A percentile compares a stretch with the other conserved stretches of the same genome.
Conservation (phyloP, 257 asterid species). For the Nicotiana benthamiana region DNA sequence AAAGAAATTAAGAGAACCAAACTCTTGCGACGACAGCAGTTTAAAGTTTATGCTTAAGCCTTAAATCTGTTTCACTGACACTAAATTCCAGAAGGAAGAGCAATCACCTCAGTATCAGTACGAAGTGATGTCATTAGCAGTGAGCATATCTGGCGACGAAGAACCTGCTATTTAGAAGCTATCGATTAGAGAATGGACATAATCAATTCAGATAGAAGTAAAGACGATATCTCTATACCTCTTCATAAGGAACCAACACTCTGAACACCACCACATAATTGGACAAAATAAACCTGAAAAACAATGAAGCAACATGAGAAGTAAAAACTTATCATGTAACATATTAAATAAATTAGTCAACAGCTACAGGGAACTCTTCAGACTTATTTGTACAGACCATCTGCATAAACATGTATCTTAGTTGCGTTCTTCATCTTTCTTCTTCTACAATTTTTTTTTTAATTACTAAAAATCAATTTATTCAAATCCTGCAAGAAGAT, state of each 20-base stretch:
- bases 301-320: constrained; percentile 8
- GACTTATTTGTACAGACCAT: not conserved
- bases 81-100: constrained; percentile 11
- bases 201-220: not conserved
- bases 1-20: not conserved
- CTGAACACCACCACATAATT: constrained; percentile 87
- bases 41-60: not conserved
- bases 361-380: not conserved
- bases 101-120: constrained; percentile 80
- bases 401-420: not conserved
- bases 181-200: constrained; percentile 27
- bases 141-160: constrained; percentile 86
- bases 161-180: constrained; percentile 46
- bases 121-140: constrained; percentile 99
- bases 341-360: not conserved
- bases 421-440: not conserved
- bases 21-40: not conserved
- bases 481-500: no score
- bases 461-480: no score
- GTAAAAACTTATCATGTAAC: not conserved
- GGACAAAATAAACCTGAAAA: constrained; percentile 78
- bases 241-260: constrained; percentile 81
- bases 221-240: constrained; percentile 36
- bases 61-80: constrained; percentile 3
- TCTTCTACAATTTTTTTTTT: not conserved